A percentile compares a stretch with the other conserved stretches of the same genome.
Conservation (phyloP, 306 rosid species). For the Abrus pulchellus region DNA sequence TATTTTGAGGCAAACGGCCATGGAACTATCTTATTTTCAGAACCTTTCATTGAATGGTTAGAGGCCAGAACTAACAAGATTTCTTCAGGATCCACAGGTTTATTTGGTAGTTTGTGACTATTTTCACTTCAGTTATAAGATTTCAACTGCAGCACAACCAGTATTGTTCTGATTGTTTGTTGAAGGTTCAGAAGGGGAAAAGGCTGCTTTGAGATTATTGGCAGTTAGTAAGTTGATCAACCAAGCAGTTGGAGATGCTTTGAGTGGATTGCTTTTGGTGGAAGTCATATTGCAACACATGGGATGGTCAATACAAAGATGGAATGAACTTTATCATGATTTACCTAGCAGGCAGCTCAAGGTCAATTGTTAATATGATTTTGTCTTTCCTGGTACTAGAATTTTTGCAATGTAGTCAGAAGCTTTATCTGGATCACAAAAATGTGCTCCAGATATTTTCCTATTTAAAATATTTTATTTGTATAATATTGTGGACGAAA, state of each 20-base stretch:
- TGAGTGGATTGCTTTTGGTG: conserved; percentile 90
- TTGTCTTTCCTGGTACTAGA: conserved; percentile 3
- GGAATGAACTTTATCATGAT: conserved; percentile 90
- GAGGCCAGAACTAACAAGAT: conserved; percentile 58
- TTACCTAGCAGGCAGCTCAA: conserved; percentile 95
- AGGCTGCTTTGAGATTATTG: conserved; percentile 80
- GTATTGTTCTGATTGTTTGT: conserved; percentile 41
- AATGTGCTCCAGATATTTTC: conserved; percentile 11
- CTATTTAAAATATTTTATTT: conserved; percentile 25
- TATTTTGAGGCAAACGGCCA: conserved; percentile 99
- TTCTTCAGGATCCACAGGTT: conserved; percentile 67
- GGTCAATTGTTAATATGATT: conserved; percentile 57
- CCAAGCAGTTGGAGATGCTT: conserved; percentile 96
- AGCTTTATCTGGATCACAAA: conserved; percentile 36
- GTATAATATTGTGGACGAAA: conserved; percentile 25
- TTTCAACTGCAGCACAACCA: conserved; percentile 30
- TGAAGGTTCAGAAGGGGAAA: conserved; percentile 73
- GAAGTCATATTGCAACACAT: conserved; percentile 80
- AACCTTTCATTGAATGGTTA: conserved; percentile 65
- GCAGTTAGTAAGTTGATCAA: conserved; percentile 84
- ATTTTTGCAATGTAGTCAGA: conserved; percentile 7
- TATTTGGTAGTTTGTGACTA: conserved; percentile 33
- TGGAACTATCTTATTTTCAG: conserved; percentile 90
- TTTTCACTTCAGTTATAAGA: conserved; percentile 38
- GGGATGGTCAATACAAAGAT: conserved; percentile 82